These are phyloP conservation scores for Candida quercuum DNA, from an alignment of 805 yeast species.

Conservation along the genomic window DNA sequence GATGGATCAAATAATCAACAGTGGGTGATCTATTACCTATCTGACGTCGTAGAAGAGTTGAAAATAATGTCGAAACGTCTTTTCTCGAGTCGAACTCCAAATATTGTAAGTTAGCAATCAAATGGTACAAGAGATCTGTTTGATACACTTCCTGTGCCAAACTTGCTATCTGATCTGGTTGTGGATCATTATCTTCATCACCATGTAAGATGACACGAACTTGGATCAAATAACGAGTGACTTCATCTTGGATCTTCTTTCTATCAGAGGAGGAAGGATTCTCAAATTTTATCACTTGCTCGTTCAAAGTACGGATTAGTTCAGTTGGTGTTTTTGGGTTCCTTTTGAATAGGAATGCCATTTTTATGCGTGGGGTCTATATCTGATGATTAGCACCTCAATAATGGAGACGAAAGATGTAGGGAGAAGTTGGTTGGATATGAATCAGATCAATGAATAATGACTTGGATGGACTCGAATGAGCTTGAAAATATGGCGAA, in stretches of 20 bases:
- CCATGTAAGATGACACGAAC: slow-evolving; percentile 64
- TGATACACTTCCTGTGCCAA: slow-evolving; percentile 77
- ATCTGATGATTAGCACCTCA: no score
- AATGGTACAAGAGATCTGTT: slow-evolving; percentile 58
- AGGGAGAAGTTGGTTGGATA: no score
- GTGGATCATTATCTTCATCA: slow-evolving; percentile 58
- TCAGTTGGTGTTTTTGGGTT: slow-evolving; percentile 89
- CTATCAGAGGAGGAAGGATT: slow-evolving; percentile 26
- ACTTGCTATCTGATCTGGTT: slow-evolving; percentile 46
- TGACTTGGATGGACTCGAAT: no score
- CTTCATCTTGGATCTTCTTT: slow-evolving; percentile 64
- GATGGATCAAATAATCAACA: slow-evolving; percentile 67
- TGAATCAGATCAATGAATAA: no score
- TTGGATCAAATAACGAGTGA: slow-evolving; percentile 57
- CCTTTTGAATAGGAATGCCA: slow-evolving; percentile 90
- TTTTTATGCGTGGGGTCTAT: no score
- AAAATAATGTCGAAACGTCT: slow-evolving; percentile 69
- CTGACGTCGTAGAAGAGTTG: slow-evolving; percentile 72
- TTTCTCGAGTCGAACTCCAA: slow-evolving; percentile 89
- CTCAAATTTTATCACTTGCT: slow-evolving; percentile 56
- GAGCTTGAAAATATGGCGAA: no score
- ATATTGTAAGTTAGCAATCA: slow-evolving; percentile 53
- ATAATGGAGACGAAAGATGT: background rate
- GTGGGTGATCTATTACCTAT: slow-evolving; percentile 78
- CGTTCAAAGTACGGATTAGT: slow-evolving; percentile 68